Conservation (phyloP, 192 early-diverging fungal species). For the Chytriomyces sp. region DNA sequence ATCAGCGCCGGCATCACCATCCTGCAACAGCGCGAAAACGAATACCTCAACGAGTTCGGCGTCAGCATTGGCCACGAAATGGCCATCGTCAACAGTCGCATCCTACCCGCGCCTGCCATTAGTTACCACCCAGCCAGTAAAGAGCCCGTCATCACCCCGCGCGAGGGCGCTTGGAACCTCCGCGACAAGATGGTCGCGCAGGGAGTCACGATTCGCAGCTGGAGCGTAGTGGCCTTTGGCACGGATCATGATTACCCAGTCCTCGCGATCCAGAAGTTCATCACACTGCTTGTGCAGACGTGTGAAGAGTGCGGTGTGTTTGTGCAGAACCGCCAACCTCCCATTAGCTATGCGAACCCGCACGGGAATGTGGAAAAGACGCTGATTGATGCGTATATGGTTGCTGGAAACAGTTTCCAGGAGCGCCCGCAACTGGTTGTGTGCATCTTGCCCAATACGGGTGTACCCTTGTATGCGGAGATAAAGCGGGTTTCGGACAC, state of each 20-base stretch:
- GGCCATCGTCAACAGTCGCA: constrained; percentile 71
- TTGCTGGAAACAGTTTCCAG: constrained; percentile 63
- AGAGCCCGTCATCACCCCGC: constrained; percentile 59
- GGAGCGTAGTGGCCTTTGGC: constrained; percentile 81
- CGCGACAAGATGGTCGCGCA: constrained; percentile 75
- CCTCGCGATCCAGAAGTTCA: constrained; percentile 64
- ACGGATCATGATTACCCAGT: constrained; percentile 54
- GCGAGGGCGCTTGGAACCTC: constrained; percentile 87
- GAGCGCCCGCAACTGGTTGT: constrained; percentile 79
- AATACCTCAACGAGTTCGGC: constrained; percentile 78
- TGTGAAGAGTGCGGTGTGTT: constrained; percentile 72
- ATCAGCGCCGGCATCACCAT: constrained; percentile 74
- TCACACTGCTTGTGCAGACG: constrained; percentile 72
- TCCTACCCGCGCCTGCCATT: constrained; percentile 79
- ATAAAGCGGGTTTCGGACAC: constrained; percentile 91
- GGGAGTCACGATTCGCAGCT: constrained; percentile 73
- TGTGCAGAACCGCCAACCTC: constrained; percentile 56
- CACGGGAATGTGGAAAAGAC: constrained; percentile 70
- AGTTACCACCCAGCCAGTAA: constrained; percentile 66
- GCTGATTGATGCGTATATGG: constrained; percentile 71
- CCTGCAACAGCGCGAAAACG: constrained; percentile 69
- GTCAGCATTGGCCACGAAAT: constrained; percentile 68
- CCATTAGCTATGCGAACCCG: constrained; percentile 59
- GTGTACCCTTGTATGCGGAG: constrained; percentile 77
- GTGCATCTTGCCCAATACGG: constrained; percentile 81